Conservation (phyloP, 2,329 filamentous ascomycete genomes). For the Alternaria arborescens region DNA sequence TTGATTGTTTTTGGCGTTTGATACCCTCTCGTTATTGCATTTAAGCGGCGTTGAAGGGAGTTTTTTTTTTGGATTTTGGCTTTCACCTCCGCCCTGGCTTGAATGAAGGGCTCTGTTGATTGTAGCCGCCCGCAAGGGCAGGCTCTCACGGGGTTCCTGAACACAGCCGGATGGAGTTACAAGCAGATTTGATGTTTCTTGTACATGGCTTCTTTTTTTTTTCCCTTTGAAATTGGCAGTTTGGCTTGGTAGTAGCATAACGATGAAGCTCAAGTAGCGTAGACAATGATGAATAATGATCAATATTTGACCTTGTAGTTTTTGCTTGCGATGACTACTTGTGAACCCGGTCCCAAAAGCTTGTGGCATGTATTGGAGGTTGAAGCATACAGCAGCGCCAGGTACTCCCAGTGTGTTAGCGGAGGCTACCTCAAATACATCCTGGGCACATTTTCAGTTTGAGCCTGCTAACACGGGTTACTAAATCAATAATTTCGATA, state of each 20-base stretch:
- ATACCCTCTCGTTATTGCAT: conserved; percentile 18
- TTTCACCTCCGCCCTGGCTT: conserved; percentile 19
- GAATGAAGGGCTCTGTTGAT: conserved; percentile 19
- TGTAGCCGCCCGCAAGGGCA: conserved; percentile 26
- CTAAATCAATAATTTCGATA: neutral
- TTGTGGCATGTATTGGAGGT: no score
- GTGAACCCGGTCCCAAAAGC: no score
- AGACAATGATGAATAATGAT: conserved; percentile 12
- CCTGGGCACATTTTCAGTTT: no score
- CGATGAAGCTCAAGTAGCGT: conserved; percentile 2
- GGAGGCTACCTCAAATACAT: no score
- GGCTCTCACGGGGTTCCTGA: conserved; percentile 24
- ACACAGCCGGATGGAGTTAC: conserved; percentile 19
- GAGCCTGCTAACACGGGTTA: no score
- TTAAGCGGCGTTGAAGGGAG: conserved; percentile 17
- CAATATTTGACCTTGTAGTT: neutral
- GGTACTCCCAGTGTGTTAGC: no score
- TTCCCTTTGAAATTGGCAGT: neutral
- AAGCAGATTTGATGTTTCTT: neutral
- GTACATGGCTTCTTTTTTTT: neutral
- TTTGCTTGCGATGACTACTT: no score
- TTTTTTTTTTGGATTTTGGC: neutral
- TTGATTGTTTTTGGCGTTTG: conserved; percentile 23
- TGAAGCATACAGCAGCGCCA: neutral
- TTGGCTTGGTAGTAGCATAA: neutral